Percentiles rank a stretch among this genome's conserved stretches.
phyloP scores from a whole-genome alignment of 179 eudicot species.

The Pouteria campechiana region DNA sequence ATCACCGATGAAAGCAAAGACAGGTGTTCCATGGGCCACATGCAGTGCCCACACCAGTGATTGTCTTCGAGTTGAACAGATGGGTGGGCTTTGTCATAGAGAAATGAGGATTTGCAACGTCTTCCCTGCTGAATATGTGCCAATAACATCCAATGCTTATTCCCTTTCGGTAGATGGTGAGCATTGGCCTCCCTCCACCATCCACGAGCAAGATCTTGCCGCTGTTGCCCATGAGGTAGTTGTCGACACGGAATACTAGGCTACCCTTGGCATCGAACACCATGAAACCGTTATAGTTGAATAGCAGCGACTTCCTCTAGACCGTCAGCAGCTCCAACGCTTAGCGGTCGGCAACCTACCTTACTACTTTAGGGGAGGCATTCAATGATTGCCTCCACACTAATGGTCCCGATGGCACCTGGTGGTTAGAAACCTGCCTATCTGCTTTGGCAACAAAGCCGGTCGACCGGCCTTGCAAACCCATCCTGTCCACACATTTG shows the following conservation, averaged over 20 bases:
- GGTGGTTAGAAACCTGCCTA: too few relatives aligned
- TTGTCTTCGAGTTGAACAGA: conserved; percentile 22
- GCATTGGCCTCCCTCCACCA: conserved; percentile 47
- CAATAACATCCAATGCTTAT: conserved; percentile 35
- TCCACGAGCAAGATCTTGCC: conserved; percentile 55
- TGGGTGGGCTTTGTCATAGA: conserved; percentile 31
- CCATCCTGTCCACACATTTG: too few relatives aligned
- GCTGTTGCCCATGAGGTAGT: conserved; percentile 26
- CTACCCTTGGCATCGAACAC: conserved; percentile 58
- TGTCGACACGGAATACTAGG: conserved; percentile 63
- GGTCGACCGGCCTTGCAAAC: too few relatives aligned
- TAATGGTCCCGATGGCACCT: too few relatives aligned
- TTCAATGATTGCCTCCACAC: too few relatives aligned
- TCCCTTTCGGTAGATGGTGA: conserved; percentile 78
- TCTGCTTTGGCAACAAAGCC: too few relatives aligned
- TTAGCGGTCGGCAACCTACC: too few relatives aligned
- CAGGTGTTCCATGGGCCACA: too few relatives aligned
- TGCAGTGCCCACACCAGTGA: conserved; percentile 33
- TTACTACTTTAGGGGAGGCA: too few relatives aligned
- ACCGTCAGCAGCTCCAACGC: too few relatives aligned
- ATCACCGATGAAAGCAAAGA: too few relatives aligned
- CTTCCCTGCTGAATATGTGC: conserved; percentile 47
- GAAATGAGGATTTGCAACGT: conserved; percentile 23
- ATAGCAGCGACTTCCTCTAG: conserved; percentile 61
- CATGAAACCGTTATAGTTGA: conserved; percentile 63